Evolutionary conservation across 1,284 basidiomycete species (phyloP).

Genomic region (Cutaneotrichosporon cavernicola): DNA sequence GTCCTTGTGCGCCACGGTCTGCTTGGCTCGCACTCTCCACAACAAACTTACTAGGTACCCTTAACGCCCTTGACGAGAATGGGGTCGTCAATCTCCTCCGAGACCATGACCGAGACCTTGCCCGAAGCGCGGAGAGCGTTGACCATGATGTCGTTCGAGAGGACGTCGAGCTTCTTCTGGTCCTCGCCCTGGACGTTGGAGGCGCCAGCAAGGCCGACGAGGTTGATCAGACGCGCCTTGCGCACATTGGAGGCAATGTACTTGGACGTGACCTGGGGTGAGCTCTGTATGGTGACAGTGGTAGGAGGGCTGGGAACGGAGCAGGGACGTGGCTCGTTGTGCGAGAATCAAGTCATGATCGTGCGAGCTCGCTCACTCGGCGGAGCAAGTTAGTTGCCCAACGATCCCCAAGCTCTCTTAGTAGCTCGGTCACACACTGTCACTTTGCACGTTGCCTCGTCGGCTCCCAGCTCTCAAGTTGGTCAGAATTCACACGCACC

Average conservation of each 20-base stretch:
- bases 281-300: slow-evolving; percentile 1
- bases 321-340: neutral
- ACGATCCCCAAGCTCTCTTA: no score
- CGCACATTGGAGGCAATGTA: slow-evolving; percentile 99
- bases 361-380: no score
- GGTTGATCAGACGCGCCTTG: slow-evolving; percentile 93
- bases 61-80: slow-evolving; percentile 66
- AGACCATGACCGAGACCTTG: slow-evolving; percentile 94
- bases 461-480: neutral
- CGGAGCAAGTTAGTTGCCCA: no score
- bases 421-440: neutral
- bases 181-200: slow-evolving; percentile 98
- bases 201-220: slow-evolving; percentile 95
- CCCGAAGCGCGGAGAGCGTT: slow-evolving; percentile 90
- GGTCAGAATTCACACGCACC: slow-evolving; percentile 53
- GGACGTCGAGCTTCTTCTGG: slow-evolving; percentile 98
- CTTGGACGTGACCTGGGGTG: slow-evolving; percentile 59
- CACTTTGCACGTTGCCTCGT: neutral
- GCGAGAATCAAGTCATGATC: neutral
- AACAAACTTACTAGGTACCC: slow-evolving; percentile 66
- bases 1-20: neutral
- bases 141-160: slow-evolving; percentile 99
- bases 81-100: slow-evolving; percentile 87
- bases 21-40: neutral
- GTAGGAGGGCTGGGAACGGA: neutral